A percentile compares a stretch with the other conserved stretches of the same genome.
phyloP scores from a whole-genome alignment of 768 basidiomycete genomes.

The Polyporus arcularius region DNA sequence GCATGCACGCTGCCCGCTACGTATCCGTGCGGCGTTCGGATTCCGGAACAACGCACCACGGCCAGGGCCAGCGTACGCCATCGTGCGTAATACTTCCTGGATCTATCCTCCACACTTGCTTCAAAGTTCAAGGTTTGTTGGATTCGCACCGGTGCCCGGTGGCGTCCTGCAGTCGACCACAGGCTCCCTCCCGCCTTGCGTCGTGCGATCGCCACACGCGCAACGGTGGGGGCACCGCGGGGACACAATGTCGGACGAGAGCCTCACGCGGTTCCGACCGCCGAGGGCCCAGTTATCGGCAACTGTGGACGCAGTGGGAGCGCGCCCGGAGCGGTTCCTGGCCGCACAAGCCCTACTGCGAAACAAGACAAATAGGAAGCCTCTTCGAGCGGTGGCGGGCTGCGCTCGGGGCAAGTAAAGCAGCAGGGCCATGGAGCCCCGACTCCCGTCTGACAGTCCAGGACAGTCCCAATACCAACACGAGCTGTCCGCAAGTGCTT shows the following conservation, averaged over 20 bases:
- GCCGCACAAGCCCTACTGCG: constrained; percentile 3
- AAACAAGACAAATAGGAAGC: neutral
- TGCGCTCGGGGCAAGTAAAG: neutral
- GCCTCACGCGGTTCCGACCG: constrained; percentile 3
- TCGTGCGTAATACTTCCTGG: constrained; percentile 1
- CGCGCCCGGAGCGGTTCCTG: constrained; percentile 11
- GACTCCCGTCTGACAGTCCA: neutral
- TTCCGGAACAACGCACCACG: neutral
- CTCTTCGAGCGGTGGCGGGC: neutral
- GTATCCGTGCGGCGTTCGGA: neutral
- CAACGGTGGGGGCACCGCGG: no score
- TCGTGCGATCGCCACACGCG: no score
- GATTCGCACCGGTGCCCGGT: no score
- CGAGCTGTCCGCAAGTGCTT: no score
- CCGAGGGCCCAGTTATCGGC: constrained; percentile 3
- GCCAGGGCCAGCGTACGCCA: constrained; percentile 8
- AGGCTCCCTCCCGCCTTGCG: no score
- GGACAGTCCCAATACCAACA: no score
- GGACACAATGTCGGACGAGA: neutral
- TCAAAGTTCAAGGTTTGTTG: neutral
- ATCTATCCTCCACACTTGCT: neutral
- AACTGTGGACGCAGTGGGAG: constrained; percentile 8
- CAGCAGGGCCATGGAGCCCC: neutral
- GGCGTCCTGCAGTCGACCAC: no score
- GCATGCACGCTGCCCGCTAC: neutral